Evolutionary conservation across 2,329 filamentous ascomycete genomes (phyloP).

Genomic region (Botryotinia globosa): DNA sequence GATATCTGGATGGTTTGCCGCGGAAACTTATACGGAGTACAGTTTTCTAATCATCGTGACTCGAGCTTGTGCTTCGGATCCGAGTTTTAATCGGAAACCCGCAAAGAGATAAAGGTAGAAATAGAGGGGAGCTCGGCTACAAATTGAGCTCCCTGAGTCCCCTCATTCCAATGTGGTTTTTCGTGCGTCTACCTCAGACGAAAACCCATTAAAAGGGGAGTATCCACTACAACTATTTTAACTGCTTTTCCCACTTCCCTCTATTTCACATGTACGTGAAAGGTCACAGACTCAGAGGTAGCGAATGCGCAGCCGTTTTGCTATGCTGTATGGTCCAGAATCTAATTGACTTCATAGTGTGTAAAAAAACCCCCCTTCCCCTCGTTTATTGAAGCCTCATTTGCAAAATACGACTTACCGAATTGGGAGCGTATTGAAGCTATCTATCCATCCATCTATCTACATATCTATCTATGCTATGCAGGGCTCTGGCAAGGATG

Average conservation of each 20-base stretch:
- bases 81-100: neutral
- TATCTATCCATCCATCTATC: neutral
- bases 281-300: neutral
- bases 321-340: neutral
- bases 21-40: neutral
- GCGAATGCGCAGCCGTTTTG: neutral
- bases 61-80: neutral
- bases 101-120: neutral
- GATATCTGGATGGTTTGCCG: neutral
- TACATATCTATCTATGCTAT: neutral
- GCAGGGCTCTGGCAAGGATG: conserved; percentile 1
- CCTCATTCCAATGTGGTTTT: neutral
- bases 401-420: conserved; percentile 3
- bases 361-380: neutral
- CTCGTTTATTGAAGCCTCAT: neutral
- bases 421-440: neutral
- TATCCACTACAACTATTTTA: neutral
- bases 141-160: neutral
- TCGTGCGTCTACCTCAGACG: neutral
- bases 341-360: neutral
- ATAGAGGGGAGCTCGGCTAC: conserved; percentile 5
- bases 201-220: neutral
- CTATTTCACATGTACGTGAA: neutral
- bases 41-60: neutral
- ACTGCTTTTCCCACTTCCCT: neutral